Evolutionary conservation across 495 filamentous ascomycete species (phyloP).

Genomic region (Neurospora sp.): DNA sequence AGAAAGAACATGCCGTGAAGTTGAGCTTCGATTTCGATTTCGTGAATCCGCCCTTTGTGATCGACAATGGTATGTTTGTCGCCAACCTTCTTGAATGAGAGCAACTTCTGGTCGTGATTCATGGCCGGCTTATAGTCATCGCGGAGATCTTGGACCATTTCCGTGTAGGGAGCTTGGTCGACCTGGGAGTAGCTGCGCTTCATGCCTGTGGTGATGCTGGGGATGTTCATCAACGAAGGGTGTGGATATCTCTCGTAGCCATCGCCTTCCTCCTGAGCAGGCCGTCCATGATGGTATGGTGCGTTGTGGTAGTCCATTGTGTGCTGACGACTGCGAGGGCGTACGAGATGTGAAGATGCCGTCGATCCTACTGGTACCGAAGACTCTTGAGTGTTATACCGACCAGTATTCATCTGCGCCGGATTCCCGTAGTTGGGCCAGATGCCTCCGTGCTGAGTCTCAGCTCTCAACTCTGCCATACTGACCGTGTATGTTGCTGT

Average conservation of each 20-base stretch:
- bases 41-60: constrained; percentile 42
- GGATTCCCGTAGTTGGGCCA: constrained; percentile 43
- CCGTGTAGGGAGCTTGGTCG: constrained; percentile 37
- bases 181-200: constrained; percentile 40
- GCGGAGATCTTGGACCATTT: constrained; percentile 44
- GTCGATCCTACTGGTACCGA: constrained; percentile 27
- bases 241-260: constrained; percentile 37
- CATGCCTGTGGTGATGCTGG: constrained; percentile 40
- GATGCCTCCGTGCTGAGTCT: constrained; percentile 38
- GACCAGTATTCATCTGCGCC: constrained; percentile 34
- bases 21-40: constrained; percentile 63
- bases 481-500: constrained; percentile 43
- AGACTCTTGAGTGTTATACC: constrained; percentile 36
- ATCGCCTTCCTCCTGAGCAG: constrained; percentile 36
- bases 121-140: constrained; percentile 45
- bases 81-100: constrained; percentile 42
- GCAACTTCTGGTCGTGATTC: constrained; percentile 46
- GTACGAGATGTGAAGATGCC: constrained; percentile 32
- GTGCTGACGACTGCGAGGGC: constrained; percentile 30
- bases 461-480: constrained; percentile 46
- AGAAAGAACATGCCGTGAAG: constrained; percentile 96
- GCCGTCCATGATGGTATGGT: constrained; percentile 35
- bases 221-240: constrained; percentile 37
- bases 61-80: constrained; percentile 50
- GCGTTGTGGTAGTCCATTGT: constrained; percentile 24